Evolutionary conservation across 2,329 filamentous ascomycete species (phyloP), one percentile per base, ranked within the genome.

Genomic region (Paecilomyces sp.): DNA sequence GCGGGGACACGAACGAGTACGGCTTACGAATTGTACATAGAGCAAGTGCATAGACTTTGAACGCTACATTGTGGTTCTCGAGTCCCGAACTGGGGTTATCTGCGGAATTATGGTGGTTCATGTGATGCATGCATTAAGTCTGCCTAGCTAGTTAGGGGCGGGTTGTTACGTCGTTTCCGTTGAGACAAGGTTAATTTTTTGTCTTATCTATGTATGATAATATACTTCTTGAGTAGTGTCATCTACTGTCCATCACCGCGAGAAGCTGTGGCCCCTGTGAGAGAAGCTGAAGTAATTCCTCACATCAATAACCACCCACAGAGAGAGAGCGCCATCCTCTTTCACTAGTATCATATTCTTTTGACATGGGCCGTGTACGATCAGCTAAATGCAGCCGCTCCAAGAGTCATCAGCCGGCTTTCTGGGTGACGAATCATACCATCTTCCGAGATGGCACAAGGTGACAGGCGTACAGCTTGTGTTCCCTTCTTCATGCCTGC

Each of bases 11-110:
- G 51, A 53, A 53, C 51, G 28, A 53, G 24, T 53, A 53, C 51
- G 51, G 51, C 51, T 53, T 53, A 53, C 51, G 51, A 53, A 28
- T 47, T 53, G 51, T 53, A 53, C 51, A 53, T 53, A 53, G 51
- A 53, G 51, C 13, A 47, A 30, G 51, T 53, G 28, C 51, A 53
- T 53, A 53, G 51, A 28, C 41, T 47, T 47, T 47, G 15, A 47
- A 47, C 41, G 8, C 18, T 47, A 47, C 41, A 22, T 47, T 47
- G 41, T 18, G 41, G 41, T 47, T 47, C 41, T 47, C 41, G 41
- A 47, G 41, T 47, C 41, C 41, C 41, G 1, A 33, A n/a, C 15
- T 47, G n/a, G n/a, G 41, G 41, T n/a, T 47, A 47, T 47, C 41
- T 47, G 15, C 41, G 41, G 41, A 22, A 47, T 47, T 47, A 47